Evolutionary conservation across 1,284 basidiomycete species (phyloP).

Genomic region (Ustilago crameri): DNA sequence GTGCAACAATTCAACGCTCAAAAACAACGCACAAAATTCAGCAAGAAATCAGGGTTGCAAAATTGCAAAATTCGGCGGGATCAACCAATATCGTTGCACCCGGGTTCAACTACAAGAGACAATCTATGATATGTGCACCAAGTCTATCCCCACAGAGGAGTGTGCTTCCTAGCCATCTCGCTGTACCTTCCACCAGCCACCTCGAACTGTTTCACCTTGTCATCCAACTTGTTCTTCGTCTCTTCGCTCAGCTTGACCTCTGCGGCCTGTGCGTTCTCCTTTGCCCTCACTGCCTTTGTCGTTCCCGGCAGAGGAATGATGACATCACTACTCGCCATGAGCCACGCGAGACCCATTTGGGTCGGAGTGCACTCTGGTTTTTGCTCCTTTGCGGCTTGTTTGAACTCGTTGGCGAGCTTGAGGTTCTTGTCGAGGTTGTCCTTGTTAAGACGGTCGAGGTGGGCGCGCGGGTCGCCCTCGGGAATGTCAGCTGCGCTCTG

Average conservation of each 20-base stretch:
- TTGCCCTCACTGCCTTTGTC: conserved; percentile 62
- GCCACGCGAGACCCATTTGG: conserved; percentile 76
- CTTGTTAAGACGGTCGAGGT: conserved; percentile 67
- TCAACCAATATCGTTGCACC: too few relatives aligned
- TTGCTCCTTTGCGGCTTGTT: conserved; percentile 40
- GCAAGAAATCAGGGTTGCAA: too few relatives aligned
- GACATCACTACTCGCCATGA: conserved; percentile 71
- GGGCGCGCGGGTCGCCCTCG: conserved; percentile 71
- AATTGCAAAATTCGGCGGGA: too few relatives aligned
- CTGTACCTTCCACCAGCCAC: conserved; percentile 40
- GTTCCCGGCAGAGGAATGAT: conserved; percentile 72
- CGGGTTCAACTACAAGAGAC: too few relatives aligned
- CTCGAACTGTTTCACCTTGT: conserved; percentile 32
- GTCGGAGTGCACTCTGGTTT: conserved; percentile 70
- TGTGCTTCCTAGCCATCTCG: conserved; percentile 17
- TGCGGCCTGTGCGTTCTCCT: conserved; percentile 62
- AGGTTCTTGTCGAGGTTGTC: conserved; percentile 75
- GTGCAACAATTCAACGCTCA: too few relatives aligned
- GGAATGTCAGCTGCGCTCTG: conserved; percentile 73
- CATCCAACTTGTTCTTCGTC: conserved; percentile 57
- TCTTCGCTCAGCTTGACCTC: conserved; percentile 44
- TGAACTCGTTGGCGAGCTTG: conserved; percentile 72
- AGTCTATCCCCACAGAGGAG: conserved; percentile 27
- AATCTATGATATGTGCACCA: background rate
- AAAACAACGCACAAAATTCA: too few relatives aligned